Evolutionary conservation across 78 protist genomes (phyloP).

Genomic region (Polysphondylium violaceum): DNA sequence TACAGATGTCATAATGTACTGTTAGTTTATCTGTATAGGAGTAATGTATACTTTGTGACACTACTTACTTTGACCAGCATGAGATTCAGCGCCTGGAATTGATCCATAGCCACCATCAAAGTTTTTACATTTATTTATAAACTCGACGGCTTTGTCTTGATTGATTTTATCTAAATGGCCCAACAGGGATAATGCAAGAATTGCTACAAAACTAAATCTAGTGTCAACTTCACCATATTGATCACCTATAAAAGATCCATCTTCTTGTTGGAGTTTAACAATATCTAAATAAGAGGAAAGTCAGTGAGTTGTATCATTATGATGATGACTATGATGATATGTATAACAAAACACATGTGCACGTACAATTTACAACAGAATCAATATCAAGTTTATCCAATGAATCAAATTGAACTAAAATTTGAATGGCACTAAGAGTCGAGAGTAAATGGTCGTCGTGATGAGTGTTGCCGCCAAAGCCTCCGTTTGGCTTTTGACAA

Average conservation of each 20-base stretch:
- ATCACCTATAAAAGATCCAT: slow-evolving; percentile 99
- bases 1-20: background rate
- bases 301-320: background rate
- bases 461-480: slow-evolving; percentile 94
- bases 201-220: slow-evolving; percentile 96
- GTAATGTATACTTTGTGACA: background rate
- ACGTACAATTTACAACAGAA: slow-evolving; percentile 63
- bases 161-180: slow-evolving; percentile 81
- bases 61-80: slow-evolving; percentile 97
- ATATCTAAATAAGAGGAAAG: slow-evolving; percentile 58
- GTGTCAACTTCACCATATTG: slow-evolving; percentile 99
- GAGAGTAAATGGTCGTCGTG: slow-evolving; percentile 98
- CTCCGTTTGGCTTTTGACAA: slow-evolving; percentile 93
- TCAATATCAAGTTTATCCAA: slow-evolving; percentile 82
- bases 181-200: slow-evolving; percentile 90
- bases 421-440: slow-evolving; percentile 97
- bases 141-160: slow-evolving; percentile 84
- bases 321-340: background rate
- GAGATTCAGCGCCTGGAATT: slow-evolving; percentile 98
- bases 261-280: slow-evolving; percentile 90
- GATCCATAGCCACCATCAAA: slow-evolving; percentile 99
- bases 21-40: background rate
- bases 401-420: slow-evolving; percentile 84
- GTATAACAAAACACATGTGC: too few relatives aligned
- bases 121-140: slow-evolving; percentile 90